Base-by-base conservation (phyloP, 148 eudicot species). In the Nyssa sinensis region DNA sequence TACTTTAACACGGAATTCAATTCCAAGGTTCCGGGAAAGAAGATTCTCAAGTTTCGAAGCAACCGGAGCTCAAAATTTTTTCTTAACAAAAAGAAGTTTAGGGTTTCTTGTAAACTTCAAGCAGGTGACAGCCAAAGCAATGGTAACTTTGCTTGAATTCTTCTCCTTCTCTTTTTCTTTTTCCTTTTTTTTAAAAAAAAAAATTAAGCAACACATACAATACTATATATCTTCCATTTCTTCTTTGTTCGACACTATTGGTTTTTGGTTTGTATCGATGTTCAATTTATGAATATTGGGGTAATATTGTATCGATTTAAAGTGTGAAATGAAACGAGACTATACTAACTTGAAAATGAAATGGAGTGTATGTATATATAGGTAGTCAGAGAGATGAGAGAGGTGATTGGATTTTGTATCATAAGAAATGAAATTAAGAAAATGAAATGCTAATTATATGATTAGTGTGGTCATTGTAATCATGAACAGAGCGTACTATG, bases 81-180 rank as follows among this genome's bases (percentile, higher is more conserved):
- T n/a, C 31, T 64, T 64, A 73, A 74, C 75, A 72, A 80, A 78
- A 39, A 79, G 77, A 32, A 81, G 77, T 64, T 75, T 51, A 77
- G 82, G 74, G 81, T 92, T 70, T 81, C 66, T 49, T 90, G 84
- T 75, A 83, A 87, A 70, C 32, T 74, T 62, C 86, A 84, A 67
- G 91, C 90, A 25, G 78, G 78, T 30, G 90, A 81, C 76, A 68
- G 65, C 23, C 80, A 80, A 28, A 81, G 62, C 67, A 87, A 85
- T 25, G 90, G 88, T 82, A 70, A 82, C 77, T 74, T 32, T 49
- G 28, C 65, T n/a, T 71, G 31, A 49, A 14, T 31, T 53, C 9
- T 37, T n/a, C n/a, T n/a, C n/a, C n/a, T n/a, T n/a, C n/a, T 4
- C 49, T 1, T 31, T 64, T 24, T 28, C 25, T 8, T 60, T 17